Evolutionary conservation across 2,329 filamentous ascomycete genomes (phyloP), one percentile per base, ranked within the genome.

Genomic region (Fusarium nisikadoi): DNA sequence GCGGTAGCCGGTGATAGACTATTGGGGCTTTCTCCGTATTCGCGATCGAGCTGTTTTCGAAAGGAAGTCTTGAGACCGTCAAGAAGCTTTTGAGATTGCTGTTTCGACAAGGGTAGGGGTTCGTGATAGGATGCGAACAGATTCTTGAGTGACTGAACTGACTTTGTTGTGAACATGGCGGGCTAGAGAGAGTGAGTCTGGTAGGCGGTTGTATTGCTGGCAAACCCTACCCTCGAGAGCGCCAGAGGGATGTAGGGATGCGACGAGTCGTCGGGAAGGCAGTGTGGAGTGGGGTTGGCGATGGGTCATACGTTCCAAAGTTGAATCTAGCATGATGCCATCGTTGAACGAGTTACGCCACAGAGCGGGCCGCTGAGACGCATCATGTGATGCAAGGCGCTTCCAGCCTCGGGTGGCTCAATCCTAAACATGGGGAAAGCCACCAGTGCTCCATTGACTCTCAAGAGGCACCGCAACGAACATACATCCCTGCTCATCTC

Each of bases 61-160:
- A 90, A 90, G 5, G 88, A 89, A 10, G 82, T 79, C 55, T 88
- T 90, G 56, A 90, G 83, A 38, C 84, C 83, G 59, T 88, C 83
- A 69, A 90, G 86, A 13, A 90, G 84, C 73, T 86, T 85, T 68
- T 87, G 84, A 31, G 87, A 86, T 62, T 89, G 86, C 60, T 83
- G 82, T 46, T 81, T 79, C 47, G 81, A 86, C 42, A 90, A 80
- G 3, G 86, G 84, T 4, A 87, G 79, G 11, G 88, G 87, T 52
- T 88, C 86, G 75, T 89, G 87, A 59, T 83, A 83, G 50, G 80
- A 79, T 27, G 81, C 80, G 72, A 83, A 83, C 49, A 83, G 80
- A 62, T 81, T 81, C 66, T 81, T 81, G 35, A 83, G 72, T 27
- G 81, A 81, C 62, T 79, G 78, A 62, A 73, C 75, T 8, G 80